Evolutionary conservation across 2,329 filamentous ascomycete genomes (phyloP), one percentile per base, ranked within the genome.

Genomic region (Neopestalotiopsis sp.): DNA sequence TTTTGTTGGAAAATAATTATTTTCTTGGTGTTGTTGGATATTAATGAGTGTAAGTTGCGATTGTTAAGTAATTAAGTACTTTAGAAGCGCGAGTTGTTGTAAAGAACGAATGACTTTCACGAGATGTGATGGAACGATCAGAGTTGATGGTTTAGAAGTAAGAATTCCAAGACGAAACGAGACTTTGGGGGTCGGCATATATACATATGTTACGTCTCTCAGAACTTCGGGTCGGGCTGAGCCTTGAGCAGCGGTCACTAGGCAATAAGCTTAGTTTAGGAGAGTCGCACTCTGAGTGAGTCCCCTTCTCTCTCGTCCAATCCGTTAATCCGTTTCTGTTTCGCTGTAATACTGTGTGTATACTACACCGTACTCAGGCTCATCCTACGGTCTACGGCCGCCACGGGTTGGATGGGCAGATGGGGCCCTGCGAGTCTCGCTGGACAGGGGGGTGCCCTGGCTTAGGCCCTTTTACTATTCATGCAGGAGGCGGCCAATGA

Each of bases 211-310:
- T 28, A 28, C 24, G 24, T 28, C 24, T 28, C 24, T 28, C 24
- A 28, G 24, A 9, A 17, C n/a, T 20, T 53, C 45, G 45, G n/a
- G 45, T 20, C 45, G 45, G 45, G 45, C 32, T 62, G 30, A 20
- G 58, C 58, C 24, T 28, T 28, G 58, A 32, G 32, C 24, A n/a
- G 32, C n/a, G 28, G n/a, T 20, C 30, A 20, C 59, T 20, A 40
- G 30, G 59, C 34, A 62, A 62, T 62, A 62, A 62, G 59, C 59
- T 62, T 62, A 62, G 59, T 62, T 62, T 62, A 62, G 59, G 59
- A 34, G 59, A 59, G 45, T 53, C 14, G 45, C 45, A 20, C 45
- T 53, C 45, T 53, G 45, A 49, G 42, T 12, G 42, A 53, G 45
- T 53, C 45, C 45, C 10, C 45, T n/a, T 49, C n/a, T 20, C 17